Conservation (phyloP, 805 yeast genomes). For the Candida pini region DNA sequence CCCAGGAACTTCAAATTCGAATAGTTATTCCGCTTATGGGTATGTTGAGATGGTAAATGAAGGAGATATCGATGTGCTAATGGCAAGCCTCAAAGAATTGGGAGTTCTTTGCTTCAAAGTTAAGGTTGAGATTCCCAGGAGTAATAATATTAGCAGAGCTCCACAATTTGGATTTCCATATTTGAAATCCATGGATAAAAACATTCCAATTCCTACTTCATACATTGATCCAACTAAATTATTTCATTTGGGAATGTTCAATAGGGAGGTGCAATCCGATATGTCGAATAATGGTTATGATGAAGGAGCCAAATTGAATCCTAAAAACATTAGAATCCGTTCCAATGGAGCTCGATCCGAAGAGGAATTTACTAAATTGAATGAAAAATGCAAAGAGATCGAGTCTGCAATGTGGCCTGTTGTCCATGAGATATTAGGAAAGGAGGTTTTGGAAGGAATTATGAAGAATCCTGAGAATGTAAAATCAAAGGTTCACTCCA, state of each 20-base stretch:
- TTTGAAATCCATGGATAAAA: not conserved
- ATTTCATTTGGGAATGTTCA: conserved; percentile 23
- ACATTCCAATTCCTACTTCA: conserved; percentile 13
- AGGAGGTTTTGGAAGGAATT: conserved; percentile 1
- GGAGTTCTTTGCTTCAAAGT: conserved; percentile 27
- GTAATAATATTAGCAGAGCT: conserved; percentile 7
- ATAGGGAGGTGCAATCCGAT: conserved; percentile 18
- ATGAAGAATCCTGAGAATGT: too few species aligned
- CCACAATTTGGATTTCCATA: conserved; percentile 6
- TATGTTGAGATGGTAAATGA: conserved; percentile 25
- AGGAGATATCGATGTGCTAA: conserved; percentile 19
- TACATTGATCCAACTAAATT: conserved; percentile 24
- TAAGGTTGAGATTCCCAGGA: conserved; percentile 22
- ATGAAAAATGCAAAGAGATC: conserved; percentile 3
- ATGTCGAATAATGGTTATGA: conserved; percentile 3
- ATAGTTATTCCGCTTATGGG: conserved; percentile 23
- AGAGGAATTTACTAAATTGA: too few species aligned
- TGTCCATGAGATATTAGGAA: not conserved
- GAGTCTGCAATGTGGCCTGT: not conserved
- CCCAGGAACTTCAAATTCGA: conserved; percentile 8
- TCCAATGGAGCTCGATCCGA: too few species aligned
- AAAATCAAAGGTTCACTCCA: conserved; percentile 20
- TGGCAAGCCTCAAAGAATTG: conserved; percentile 15
- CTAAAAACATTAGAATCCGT: too few species aligned
- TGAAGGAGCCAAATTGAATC: too few species aligned